Evolutionary conservation across 2,329 filamentous ascomycete species (phyloP), one percentile per base, ranked within the genome.

Genomic region (Claviceps arundinis): DNA sequence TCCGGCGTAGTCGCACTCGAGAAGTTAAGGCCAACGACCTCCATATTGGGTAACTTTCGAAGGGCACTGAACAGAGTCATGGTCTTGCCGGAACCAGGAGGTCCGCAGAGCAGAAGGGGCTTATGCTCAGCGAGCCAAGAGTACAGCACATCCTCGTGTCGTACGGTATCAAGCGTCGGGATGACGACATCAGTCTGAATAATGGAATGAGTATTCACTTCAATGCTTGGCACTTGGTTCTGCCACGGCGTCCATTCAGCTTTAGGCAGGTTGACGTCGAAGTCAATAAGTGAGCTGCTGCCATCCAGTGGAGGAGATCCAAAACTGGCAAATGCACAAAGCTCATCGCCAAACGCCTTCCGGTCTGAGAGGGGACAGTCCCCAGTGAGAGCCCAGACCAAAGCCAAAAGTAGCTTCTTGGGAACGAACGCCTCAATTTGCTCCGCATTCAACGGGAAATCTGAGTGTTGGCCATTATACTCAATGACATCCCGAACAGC

Each of bases 41-140:
- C 93, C 90, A 98, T 96, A 65, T 96, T 96, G 3, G 91, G 91
- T 53, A 98, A 75, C 70, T 98, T 98, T 57, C 93, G 85, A 51
- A 99, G 80, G 37, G 93, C 93, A 65, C 91, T 96, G 74, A 99
- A 99, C 13, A 99, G 75, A 11, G 93, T 99, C 93, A 99, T 99
- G 4, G 93, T 99, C 74, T 99, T 99, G 76, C 93, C 93, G 50
- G 93, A 98, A 73, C 93, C 93, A 54, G 93, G 93, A 64, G 93
- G 94, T 68, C 93, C 94, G 66, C 93, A 99, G 16, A 99, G 84
- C 50, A 99, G 75, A 17, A 99, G 76, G 13, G 94, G 93, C 72
- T 98, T 98, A 67, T 99, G 93, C 67, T 99, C 93, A 16, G 94
- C 93, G 45, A 99, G 81, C 93, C 93, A 98, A 3, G 94, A 98